Evolutionary conservation across 1,139 yeast species (phyloP).

Genomic region (Trichomonascaceae sp.): DNA sequence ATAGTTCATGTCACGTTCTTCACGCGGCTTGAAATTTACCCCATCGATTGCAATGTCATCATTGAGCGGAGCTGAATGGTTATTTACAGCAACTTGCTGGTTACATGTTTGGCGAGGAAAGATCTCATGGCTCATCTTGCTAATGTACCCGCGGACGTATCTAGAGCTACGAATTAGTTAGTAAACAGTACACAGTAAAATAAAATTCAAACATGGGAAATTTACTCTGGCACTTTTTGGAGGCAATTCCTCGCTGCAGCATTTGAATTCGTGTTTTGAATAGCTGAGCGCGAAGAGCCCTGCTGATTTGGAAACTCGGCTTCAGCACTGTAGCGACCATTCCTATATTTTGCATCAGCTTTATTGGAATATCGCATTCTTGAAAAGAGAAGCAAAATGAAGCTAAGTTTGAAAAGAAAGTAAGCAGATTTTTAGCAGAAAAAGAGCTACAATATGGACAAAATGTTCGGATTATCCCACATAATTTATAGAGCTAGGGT

Average conservation of each 20-base stretch:
- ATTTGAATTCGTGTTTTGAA: not conserved
- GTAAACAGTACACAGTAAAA: not conserved
- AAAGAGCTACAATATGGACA: not conserved
- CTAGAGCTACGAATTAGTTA: not conserved
- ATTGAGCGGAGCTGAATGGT: not conserved
- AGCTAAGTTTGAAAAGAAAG: not conserved
- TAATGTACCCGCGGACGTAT: not conserved
- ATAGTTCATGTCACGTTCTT: constrained; percentile 21
- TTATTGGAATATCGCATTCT: not conserved
- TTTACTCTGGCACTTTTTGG: not conserved
- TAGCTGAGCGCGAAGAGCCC: not conserved
- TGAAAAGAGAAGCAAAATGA: not conserved
- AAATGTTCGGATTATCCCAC: not conserved
- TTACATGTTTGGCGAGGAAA: not conserved
- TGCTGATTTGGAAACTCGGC: not conserved
- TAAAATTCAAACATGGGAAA: not conserved
- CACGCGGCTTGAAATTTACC: constrained; percentile 13
- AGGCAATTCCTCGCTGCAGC: not conserved
- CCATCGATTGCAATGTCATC: not conserved
- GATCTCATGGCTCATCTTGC: not conserved
- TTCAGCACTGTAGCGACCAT: not conserved
- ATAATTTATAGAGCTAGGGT: not conserved
- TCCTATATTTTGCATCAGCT: not conserved
- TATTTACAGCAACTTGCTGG: not conserved
- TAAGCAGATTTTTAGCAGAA: not conserved